Evolutionary conservation across 805 yeast genomes (phyloP), one percentile per base, ranked within the genome.

Genomic region (Spathaspora passalidarum): DNA sequence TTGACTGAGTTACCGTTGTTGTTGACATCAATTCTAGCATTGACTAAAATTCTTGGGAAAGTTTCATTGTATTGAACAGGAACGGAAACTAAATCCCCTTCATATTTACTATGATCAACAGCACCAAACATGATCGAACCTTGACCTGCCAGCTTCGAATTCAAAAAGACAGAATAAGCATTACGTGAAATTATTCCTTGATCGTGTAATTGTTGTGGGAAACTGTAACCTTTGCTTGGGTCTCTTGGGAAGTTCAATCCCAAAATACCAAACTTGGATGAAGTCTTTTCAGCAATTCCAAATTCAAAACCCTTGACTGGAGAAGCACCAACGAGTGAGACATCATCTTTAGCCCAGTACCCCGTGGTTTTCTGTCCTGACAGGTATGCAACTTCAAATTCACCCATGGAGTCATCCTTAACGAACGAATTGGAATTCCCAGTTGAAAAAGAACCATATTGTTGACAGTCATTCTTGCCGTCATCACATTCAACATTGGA

Each of bases 261-360:
- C 37, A 86, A 62, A 19, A 87, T 91, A 46, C 95, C 92, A 47
- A 75, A 65, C 5, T 80, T 61, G 4, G 91, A 81, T 50, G 80
- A 79, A 1, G 88, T 78, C 29, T 64, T 61, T 56, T 80, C 79
- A 2, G 86, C 94, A 17, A 89, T 80, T 1, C 95, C 97, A 61
- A 90, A 76, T 5, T 88, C 79, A 23, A 85, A 65, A 46, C 71
- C 66, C 0, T 68, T 49, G 9, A 87, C 67, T 2, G 72, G 62
- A 11, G 73, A 62, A 42, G 72, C 78, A 40, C 82, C 80, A 13
- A 17, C 34, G 43, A 87, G 55, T 1, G 54, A 50, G 4, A 90
- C 72, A 32, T 69, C 66, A 56, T 90, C 97, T 37, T 72, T 64
- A 14, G 87, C 95, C 81, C 81, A 79, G 35, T 62, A 45, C 19